phyloP scores from a whole-genome alignment of 345 rosid species.

The Excoecaria cochinchinensis region DNA sequence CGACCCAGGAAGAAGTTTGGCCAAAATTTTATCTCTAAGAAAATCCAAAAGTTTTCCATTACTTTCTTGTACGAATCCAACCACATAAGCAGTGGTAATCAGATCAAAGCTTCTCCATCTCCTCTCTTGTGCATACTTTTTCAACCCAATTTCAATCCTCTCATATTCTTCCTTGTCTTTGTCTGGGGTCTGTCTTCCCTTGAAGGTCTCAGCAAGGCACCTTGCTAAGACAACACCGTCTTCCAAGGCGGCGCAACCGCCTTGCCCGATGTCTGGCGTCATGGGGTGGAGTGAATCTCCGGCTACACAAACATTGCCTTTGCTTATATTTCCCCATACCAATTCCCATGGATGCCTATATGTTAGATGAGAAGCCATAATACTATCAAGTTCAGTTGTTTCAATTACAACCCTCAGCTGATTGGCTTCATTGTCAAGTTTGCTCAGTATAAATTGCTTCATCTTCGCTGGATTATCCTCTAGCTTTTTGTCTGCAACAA shows the following conservation, averaged over 20 bases:
- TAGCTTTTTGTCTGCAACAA: slow-evolving; percentile 15
- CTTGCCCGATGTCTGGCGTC: slow-evolving; percentile 74
- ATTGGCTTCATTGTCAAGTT: slow-evolving; percentile 31
- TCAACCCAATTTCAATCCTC: slow-evolving; percentile 44
- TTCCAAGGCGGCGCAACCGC: slow-evolving; percentile 67
- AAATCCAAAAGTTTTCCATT: slow-evolving; percentile 32
- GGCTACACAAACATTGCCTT: slow-evolving; percentile 57
- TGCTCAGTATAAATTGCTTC: slow-evolving; percentile 47
- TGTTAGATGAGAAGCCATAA: slow-evolving; percentile 31
- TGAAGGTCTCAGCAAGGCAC: slow-evolving; percentile 52
- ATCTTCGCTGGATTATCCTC: slow-evolving; percentile 32
- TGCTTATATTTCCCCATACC: slow-evolving; percentile 53
- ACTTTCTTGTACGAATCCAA: slow-evolving; percentile 54
- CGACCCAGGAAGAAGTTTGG: slow-evolving; percentile 28
- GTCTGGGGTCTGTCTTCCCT: not conserved
- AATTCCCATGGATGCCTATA: slow-evolving; percentile 61
- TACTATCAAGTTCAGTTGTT: slow-evolving; percentile 36
- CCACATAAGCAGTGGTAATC: slow-evolving; percentile 40
- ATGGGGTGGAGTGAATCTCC: slow-evolving; percentile 78
- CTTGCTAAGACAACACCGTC: slow-evolving; percentile 65
- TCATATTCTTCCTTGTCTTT: slow-evolving; percentile 23
- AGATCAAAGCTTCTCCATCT: slow-evolving; percentile 71
- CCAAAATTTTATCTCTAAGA: slow-evolving; percentile 45
- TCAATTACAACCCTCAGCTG: slow-evolving; percentile 38
- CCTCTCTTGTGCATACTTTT: slow-evolving; percentile 48